Conservation (phyloP, 2,329 filamentous ascomycete species). For the Diplodia seriata region DNA sequence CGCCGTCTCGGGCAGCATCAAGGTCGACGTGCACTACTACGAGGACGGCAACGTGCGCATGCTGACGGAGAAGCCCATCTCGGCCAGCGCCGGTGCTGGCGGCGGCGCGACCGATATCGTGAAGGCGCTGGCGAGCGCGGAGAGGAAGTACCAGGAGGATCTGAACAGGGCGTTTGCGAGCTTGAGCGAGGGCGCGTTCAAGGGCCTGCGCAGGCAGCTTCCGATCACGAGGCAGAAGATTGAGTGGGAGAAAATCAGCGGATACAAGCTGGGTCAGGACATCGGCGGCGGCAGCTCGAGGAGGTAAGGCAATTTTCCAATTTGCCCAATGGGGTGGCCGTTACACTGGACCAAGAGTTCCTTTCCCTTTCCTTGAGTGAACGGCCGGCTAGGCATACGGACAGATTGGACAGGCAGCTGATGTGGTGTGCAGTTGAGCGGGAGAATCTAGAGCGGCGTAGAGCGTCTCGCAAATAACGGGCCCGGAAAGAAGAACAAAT, state of each 20-base stretch:
- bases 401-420: neutral
- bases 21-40: conserved; percentile 98
- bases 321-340: neutral
- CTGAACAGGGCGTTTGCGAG: conserved; percentile 88
- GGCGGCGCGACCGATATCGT: conserved; percentile 73
- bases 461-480: neutral
- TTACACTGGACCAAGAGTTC: no score
- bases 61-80: conserved; percentile 80
- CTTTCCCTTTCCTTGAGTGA: neutral
- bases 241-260: conserved; percentile 98
- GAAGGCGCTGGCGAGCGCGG: conserved; percentile 76
- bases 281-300: conserved; percentile 55
- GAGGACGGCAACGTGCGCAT: conserved; percentile 98
- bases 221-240: conserved; percentile 98
- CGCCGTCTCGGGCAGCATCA: conserved; percentile 75
- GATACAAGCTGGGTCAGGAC: conserved; percentile 69
- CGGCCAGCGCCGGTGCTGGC: conserved; percentile 58
- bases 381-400: neutral
- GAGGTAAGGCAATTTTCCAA: neutral
- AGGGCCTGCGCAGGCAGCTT: conserved; percentile 87
- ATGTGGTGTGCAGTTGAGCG: conserved; percentile 5
- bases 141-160: conserved; percentile 96
- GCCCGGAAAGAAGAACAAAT: neutral
- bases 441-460: neutral
- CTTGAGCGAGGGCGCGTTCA: conserved; percentile 94